These are phyloP conservation scores for Hemerocallis citrina DNA, from an alignment of 106 monocot genomes.

Conservation along the genomic window DNA sequence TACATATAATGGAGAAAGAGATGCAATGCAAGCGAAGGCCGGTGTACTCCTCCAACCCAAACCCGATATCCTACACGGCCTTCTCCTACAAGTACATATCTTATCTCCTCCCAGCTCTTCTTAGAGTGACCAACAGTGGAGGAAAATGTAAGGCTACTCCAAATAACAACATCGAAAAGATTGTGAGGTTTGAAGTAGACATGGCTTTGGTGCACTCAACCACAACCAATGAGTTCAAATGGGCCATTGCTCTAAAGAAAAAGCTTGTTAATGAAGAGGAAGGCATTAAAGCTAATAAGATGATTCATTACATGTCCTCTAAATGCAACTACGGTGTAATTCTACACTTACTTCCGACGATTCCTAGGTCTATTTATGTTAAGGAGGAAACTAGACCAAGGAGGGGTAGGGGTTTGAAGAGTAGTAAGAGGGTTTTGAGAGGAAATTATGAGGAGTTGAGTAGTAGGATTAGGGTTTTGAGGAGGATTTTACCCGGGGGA, in stretches of 20 bases:
- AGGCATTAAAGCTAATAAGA: background rate
- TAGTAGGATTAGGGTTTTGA: conserved; percentile 11
- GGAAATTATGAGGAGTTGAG: conserved; percentile 18
- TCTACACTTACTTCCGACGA: background rate
- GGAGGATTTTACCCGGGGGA: conserved; percentile 45
- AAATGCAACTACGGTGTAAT: background rate
- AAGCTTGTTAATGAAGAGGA: conserved; percentile 26
- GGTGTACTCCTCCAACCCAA: conserved; percentile 12
- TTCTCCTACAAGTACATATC: conserved; percentile 35
- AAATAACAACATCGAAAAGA: conserved; percentile 13
- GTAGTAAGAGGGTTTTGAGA: background rate
- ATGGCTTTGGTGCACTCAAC: conserved; percentile 46
- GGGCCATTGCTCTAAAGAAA: conserved; percentile 33
- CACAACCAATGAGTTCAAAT: conserved; percentile 24
- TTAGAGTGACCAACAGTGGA: background rate
- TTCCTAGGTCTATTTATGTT: conserved; percentile 20
- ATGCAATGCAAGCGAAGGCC: conserved; percentile 23
- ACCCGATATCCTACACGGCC: conserved; percentile 3
- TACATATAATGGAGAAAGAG: conserved; percentile 14
- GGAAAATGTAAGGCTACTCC: background rate
- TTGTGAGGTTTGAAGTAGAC: conserved; percentile 40
- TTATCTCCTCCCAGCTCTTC: conserved; percentile 27
- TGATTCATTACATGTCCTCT: background rate
- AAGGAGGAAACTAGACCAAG: background rate
- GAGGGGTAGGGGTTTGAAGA: background rate